These are phyloP conservation scores for Neurospora sp. DNA, from an alignment of 495 filamentous ascomycete species.

Conservation along the genomic window DNA sequence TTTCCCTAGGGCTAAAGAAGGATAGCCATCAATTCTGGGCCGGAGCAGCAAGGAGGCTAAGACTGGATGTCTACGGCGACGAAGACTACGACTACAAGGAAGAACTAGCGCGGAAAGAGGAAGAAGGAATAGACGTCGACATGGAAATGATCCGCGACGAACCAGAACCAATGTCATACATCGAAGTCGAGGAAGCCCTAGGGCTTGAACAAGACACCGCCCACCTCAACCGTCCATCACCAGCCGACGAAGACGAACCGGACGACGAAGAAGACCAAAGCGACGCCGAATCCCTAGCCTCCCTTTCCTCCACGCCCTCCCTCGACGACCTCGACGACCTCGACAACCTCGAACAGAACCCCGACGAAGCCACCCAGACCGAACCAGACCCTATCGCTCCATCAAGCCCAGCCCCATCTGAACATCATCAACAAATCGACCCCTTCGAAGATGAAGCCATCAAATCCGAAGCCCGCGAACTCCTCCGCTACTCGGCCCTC, in stretches of 20 bases:
- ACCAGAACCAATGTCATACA: slow-evolving; percentile 30
- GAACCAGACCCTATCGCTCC: neutral
- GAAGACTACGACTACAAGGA: slow-evolving; percentile 13
- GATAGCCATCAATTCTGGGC: slow-evolving; percentile 47
- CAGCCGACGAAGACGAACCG: slow-evolving; percentile 12
- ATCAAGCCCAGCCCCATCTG: slow-evolving; percentile 9
- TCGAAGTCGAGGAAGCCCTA: slow-evolving; percentile 43
- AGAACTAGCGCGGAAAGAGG: neutral
- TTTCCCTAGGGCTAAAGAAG: slow-evolving; percentile 40
- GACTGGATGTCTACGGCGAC: slow-evolving; percentile 45
- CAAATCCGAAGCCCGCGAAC: slow-evolving; percentile 16
- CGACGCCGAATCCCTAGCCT: neutral
- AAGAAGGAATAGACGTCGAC: slow-evolving; percentile 11
- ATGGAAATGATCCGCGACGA: slow-evolving; percentile 14
- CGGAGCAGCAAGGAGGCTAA: slow-evolving; percentile 46
- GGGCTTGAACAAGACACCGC: neutral
- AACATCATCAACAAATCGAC: slow-evolving; percentile 19
- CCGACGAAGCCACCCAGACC: neutral
- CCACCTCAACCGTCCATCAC: neutral
- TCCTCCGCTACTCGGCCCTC: slow-evolving; percentile 19
- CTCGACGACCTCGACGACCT: neutral
- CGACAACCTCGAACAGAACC: neutral
- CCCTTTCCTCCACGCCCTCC: neutral
- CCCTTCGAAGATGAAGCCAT: slow-evolving; percentile 5
- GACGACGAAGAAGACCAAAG: slow-evolving; percentile 1